Base-by-base conservation (phyloP, 352 stramenopile genomes). In the Globisporangium radiosum region DNA sequence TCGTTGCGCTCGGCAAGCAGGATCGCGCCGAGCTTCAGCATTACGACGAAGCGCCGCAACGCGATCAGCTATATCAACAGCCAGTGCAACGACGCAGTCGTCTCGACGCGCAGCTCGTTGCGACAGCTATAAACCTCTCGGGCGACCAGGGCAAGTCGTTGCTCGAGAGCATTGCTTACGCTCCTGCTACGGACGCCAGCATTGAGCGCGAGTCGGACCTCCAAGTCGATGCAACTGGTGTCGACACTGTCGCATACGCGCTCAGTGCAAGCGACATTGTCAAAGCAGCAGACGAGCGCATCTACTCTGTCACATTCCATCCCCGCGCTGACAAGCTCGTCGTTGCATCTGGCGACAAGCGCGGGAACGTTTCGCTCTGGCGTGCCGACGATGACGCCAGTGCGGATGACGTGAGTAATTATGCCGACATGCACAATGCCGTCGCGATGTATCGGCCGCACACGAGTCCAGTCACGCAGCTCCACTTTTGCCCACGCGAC, bases 241-340 rank as follows among this genome's bases (percentile, higher is more conserved):
- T 89, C 0, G 69, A 83, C 5, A 64, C 66, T 0, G 61, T 88
- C 17, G 38, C 52, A 10, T 95, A 92, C 51, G 47, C 62, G 1
- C 53, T 96, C 33, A 50, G 59, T 14, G 60, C 70, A 15, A 51
- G 66, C 0, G 86, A 93, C 69, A 71, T 95, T 4, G 73, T 79
- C 44, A 95, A 95, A 64, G 80, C 84, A 1, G 63, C 76, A 14
- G 70, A 83, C 14, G 75, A 89, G 55, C 78, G 87, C 42, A 75
- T 96, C 38, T 95, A 90, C 52, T 81, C 82, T 5, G 64, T 95
- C 36, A 77, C 75, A 15, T 87, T 95, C 68, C 83, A 91, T 45
- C 84, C 84, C 7, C 78, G 78, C 43, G 55, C 63, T 1, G 76
- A 88, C 60, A 69, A 79, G 38, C 56, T 91, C 3, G 59, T 96